phyloP scores from a whole-genome alignment of 805 yeast species.

The Yarrowia sp. region DNA sequence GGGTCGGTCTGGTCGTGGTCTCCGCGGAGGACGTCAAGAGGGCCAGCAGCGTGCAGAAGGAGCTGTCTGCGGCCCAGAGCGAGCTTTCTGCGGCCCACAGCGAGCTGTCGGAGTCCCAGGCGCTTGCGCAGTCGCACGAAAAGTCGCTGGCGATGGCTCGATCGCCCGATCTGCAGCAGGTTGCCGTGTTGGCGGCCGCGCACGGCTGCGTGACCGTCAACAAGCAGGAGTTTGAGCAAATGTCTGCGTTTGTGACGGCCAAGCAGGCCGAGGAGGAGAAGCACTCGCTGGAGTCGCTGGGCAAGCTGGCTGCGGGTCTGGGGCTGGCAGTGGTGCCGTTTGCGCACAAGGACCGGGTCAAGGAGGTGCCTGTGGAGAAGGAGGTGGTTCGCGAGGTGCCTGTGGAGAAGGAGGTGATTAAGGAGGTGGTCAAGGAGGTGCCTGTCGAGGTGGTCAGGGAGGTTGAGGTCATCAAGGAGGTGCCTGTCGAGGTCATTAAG shows the following conservation, averaged over 20 bases:
- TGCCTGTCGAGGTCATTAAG: neutral
- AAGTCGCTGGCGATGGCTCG: neutral
- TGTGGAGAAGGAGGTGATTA: constrained; percentile 23
- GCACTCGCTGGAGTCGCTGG: constrained; percentile 13
- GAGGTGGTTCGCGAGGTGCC: constrained; percentile 15
- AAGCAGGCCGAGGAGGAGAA: neutral
- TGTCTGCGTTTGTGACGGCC: constrained; percentile 3
- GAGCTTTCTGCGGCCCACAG: neutral
- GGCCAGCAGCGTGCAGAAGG: neutral
- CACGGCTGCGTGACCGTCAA: neutral
- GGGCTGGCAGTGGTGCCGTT: constrained; percentile 20
- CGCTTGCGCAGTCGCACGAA: neutral
- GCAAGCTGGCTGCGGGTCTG: constrained; percentile 12
- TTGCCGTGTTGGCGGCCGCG: constrained; percentile 7
- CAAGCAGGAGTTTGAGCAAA: constrained; percentile 5
- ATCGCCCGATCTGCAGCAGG: neutral
- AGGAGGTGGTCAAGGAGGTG: constrained; percentile 1
- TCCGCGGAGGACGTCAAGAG: neutral
- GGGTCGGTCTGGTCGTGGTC: neutral
- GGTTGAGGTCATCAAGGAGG: constrained; percentile 18
- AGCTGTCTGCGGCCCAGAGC: neutral
- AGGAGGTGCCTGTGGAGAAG: constrained; percentile 1
- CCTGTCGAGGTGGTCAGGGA: constrained; percentile 15
- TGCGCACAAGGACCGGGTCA: neutral
- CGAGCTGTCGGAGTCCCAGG: neutral